Percentiles rank a stretch among this genome's conserved stretches.
These are phyloP conservation scores for Mrakiaceae sp. DNA, from an alignment of 1,284 basidiomycete species.

Conservation along the genomic window DNA sequence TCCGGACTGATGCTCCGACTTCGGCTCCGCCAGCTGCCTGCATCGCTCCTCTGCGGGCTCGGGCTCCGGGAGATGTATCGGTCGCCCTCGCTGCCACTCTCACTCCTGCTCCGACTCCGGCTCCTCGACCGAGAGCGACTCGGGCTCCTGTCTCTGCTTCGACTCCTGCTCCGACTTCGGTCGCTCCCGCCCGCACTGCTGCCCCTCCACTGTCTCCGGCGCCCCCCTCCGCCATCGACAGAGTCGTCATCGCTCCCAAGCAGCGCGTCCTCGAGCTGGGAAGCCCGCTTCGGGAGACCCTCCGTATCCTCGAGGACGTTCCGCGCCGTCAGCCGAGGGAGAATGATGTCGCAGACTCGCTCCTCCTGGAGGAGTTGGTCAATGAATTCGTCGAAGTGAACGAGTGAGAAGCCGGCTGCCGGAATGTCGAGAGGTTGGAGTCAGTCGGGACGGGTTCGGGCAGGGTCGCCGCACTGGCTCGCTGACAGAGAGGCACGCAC, in stretches of 20 bases:
- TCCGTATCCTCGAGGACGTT: slow-evolving; percentile 82
- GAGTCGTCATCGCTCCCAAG: slow-evolving; percentile 37
- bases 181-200: slow-evolving; percentile 10
- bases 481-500: slow-evolving; percentile 40
- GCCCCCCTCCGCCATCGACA: neutral
- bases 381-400: slow-evolving; percentile 86
- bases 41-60: slow-evolving; percentile 17
- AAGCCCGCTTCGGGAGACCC: slow-evolving; percentile 71
- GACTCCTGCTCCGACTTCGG: slow-evolving; percentile 19
- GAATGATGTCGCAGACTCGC: slow-evolving; percentile 89
- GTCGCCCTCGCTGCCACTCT: slow-evolving; percentile 18
- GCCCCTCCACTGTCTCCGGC: slow-evolving; percentile 14
- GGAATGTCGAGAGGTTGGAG: too few relatives aligned
- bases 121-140: slow-evolving; percentile 10
- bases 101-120: slow-evolving; percentile 11
- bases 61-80: slow-evolving; percentile 24
- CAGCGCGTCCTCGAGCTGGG: slow-evolving; percentile 68
- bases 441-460: too few relatives aligned
- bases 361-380: slow-evolving; percentile 77
- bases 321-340: slow-evolving; percentile 79
- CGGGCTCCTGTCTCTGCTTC: slow-evolving; percentile 7
- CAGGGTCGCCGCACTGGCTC: too few relatives aligned
- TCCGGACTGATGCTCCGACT: slow-evolving; percentile 33
- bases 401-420: slow-evolving; percentile 65
- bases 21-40: slow-evolving; percentile 27